Evolutionary conservation across 2,329 filamentous ascomycete species (phyloP).

Genomic region (Hypoxylon sp.): DNA sequence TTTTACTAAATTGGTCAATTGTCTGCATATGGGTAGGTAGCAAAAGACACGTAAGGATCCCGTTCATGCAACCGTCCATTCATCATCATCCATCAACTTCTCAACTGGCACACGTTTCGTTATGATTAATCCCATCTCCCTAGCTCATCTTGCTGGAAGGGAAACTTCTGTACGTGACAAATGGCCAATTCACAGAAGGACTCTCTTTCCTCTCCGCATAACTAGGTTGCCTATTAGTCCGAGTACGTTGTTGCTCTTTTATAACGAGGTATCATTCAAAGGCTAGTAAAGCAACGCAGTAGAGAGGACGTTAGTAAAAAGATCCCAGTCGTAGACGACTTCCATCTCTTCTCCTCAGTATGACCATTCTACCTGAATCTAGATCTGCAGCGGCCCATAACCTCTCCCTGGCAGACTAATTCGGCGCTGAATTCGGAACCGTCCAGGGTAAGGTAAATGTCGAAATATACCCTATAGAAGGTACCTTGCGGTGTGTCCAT

Average conservation of each 20-base stretch:
- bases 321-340: conserved; percentile 36
- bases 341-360: conserved; percentile 12
- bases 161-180: conserved; percentile 10
- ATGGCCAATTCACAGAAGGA: conserved; percentile 32
- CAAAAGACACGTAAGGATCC: conserved; percentile 26
- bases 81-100: conserved; percentile 27
- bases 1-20: conserved; percentile 34
- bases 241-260: conserved; percentile 47
- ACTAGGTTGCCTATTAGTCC: conserved; percentile 40
- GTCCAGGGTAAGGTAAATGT: conserved; percentile 92
- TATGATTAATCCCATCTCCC: conserved; percentile 26
- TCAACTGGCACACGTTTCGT: conserved; percentile 27
- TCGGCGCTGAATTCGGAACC: conserved; percentile 98
- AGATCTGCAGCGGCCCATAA: conserved; percentile 96
- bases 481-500: conserved; percentile 99
- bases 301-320: conserved; percentile 45
- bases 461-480: conserved; percentile 87
- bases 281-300: conserved; percentile 47
- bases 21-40: conserved; percentile 25
- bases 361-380: conserved; percentile 76
- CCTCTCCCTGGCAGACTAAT: conserved; percentile 98
- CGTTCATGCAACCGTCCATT: conserved; percentile 43
- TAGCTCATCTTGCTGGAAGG: conserved; percentile 21
- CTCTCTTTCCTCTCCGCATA: conserved; percentile 19
- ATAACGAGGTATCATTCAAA: conserved; percentile 50